A percentile compares a stretch with the other conserved stretches of the same genome.
phyloP scores from a whole-genome alignment of 2,329 filamentous ascomycete species.

The Cercospora sp. region DNA sequence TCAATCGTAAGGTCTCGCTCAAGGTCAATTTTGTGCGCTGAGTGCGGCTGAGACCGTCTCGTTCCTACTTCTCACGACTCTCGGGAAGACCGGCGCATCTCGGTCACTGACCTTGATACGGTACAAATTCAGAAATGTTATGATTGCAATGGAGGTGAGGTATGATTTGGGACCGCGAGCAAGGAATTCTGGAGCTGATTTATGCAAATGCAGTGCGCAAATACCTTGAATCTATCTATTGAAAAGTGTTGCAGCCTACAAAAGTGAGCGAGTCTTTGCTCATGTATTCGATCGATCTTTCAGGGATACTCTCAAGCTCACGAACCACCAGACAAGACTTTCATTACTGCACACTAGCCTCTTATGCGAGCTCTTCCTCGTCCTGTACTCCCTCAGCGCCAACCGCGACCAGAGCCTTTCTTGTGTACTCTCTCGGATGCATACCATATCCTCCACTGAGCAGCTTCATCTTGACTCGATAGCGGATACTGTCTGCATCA shows the following conservation, averaged over 20 bases:
- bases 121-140: too few relatives aligned
- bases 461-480: constrained; percentile 11
- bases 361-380: background rate
- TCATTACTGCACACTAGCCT: background rate
- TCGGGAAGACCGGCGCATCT: too few relatives aligned
- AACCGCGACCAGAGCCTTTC: background rate
- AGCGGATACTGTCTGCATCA: background rate
- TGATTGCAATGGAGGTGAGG: too few relatives aligned
- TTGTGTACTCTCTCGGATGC: constrained; percentile 3
- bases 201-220: too few relatives aligned
- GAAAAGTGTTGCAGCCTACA: background rate
- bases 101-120: too few relatives aligned
- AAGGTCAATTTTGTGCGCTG: too few relatives aligned
- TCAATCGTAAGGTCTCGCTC: too few relatives aligned
- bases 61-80: too few relatives aligned
- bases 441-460: constrained; percentile 5
- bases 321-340: background rate
- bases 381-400: background rate
- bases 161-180: too few relatives aligned
- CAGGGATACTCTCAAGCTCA: background rate
- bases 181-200: too few relatives aligned
- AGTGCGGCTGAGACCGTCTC: too few relatives aligned
- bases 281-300: background rate
- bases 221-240: background rate
- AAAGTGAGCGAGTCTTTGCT: background rate